Conservation (phyloP, 768 basidiomycete species). For the Sutorius australiensis region DNA sequence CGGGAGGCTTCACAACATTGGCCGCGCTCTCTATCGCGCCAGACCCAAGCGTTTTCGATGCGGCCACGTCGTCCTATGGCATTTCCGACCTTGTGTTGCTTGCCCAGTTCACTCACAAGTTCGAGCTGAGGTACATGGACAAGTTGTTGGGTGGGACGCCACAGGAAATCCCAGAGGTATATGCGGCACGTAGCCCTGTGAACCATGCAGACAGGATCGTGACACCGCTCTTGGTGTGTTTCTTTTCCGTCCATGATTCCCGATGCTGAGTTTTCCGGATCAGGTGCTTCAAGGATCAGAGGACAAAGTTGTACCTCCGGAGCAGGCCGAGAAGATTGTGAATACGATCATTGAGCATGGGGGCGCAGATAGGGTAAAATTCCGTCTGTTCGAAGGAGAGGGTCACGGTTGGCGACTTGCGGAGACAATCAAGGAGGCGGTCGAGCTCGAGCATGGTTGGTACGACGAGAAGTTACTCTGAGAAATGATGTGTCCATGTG, state of each 20-base stretch:
- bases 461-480: conserved; percentile 27
- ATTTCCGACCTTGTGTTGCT: conserved; percentile 60
- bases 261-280: conserved; percentile 8
- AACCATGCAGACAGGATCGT: conserved; percentile 59
- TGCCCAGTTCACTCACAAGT: conserved; percentile 67
- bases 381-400: conserved; percentile 42
- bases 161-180: conserved; percentile 52
- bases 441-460: conserved; percentile 35
- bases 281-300: conserved; percentile 68
- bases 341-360: conserved; percentile 20
- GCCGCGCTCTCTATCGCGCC: conserved; percentile 41
- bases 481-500: too few species aligned
- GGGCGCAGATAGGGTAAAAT: conserved; percentile 30
- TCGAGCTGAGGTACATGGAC: conserved; percentile 55
- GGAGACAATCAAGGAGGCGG: conserved; percentile 34
- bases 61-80: conserved; percentile 65
- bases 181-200: conserved; percentile 59
- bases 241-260: not conserved
- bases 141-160: conserved; percentile 61
- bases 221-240: conserved; percentile 57
- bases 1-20: conserved; percentile 72
- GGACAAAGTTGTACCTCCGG: conserved; percentile 64
- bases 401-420: conserved; percentile 41
- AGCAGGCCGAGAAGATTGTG: conserved; percentile 46
- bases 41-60: conserved; percentile 46